These are phyloP conservation scores for Boletales sp. DNA, from an alignment of 768 basidiomycete species.

Conservation along the genomic window DNA sequence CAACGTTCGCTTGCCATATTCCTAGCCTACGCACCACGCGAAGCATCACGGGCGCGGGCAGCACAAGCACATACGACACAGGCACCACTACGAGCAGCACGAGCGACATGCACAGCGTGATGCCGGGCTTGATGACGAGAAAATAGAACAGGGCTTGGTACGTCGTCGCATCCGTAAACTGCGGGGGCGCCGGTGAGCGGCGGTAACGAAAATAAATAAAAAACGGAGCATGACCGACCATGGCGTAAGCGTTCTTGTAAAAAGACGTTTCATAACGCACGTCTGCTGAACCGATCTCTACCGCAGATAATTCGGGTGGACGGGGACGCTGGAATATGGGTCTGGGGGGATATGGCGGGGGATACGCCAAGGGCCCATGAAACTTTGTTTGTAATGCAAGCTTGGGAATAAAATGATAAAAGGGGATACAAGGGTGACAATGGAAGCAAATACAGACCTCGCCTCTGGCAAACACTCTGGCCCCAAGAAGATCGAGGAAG, in stretches of 20 bases:
- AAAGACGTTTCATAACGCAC: slow-evolving; percentile 64
- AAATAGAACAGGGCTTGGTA: slow-evolving; percentile 89
- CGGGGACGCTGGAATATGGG: slow-evolving; percentile 73
- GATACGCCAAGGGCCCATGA: slow-evolving; percentile 63
- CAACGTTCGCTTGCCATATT: slow-evolving; percentile 81
- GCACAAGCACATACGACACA: slow-evolving; percentile 52
- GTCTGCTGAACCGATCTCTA: slow-evolving; percentile 41
- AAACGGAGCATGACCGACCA: slow-evolving; percentile 46
- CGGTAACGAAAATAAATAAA: not conserved
- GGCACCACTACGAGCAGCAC: slow-evolving; percentile 53
- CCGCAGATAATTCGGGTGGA: slow-evolving; percentile 43
- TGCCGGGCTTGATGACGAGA: slow-evolving; percentile 79
- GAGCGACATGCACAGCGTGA: slow-evolving; percentile 65
- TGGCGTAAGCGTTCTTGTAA: slow-evolving; percentile 77
- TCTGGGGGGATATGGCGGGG: slow-evolving; percentile 60
- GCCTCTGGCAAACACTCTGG: slow-evolving; percentile 63
- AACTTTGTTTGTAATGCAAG: slow-evolving; percentile 67
- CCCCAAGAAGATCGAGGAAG: slow-evolving; percentile 74
- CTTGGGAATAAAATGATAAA: slow-evolving; percentile 25
- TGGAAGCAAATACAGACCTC: slow-evolving; percentile 45
- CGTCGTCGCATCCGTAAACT: slow-evolving; percentile 81
- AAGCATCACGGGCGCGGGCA: slow-evolving; percentile 67
- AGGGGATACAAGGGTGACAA: not conserved
- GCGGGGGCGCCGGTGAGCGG: slow-evolving; percentile 5
- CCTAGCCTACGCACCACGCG: slow-evolving; percentile 64